Conservation (phyloP, 306 rosid genomes). For the Glycyrrhiza uralensis region DNA sequence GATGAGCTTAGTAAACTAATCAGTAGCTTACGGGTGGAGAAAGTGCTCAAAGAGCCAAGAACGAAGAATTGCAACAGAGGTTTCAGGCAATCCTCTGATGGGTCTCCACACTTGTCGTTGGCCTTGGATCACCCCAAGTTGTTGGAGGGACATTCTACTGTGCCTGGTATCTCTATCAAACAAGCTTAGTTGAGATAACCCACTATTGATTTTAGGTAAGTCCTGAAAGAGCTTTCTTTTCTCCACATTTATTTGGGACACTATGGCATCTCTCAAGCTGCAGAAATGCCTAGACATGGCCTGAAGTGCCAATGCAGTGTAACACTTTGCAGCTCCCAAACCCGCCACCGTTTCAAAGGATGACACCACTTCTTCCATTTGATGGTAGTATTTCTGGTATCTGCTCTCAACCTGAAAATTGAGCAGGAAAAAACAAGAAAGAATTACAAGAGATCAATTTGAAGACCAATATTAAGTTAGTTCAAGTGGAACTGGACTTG, state of each 20-base stretch:
- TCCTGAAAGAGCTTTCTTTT: slow-evolving; percentile 57
- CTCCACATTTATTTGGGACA: slow-evolving; percentile 52
- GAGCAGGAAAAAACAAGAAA: not conserved
- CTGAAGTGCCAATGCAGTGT: slow-evolving; percentile 75
- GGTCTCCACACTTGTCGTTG: slow-evolving; percentile 85
- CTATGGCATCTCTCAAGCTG: slow-evolving; percentile 64
- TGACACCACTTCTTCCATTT: slow-evolving; percentile 66
- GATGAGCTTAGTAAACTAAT: slow-evolving; percentile 18
- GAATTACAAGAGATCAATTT: not conserved
- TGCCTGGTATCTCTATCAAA: slow-evolving; percentile 54
- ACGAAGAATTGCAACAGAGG: slow-evolving; percentile 76
- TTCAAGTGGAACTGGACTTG: too few species aligned
- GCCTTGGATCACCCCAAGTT: slow-evolving; percentile 62
- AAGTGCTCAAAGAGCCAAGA: slow-evolving; percentile 89
- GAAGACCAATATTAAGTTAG: too few species aligned
- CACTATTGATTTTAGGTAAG: slow-evolving; percentile 52
- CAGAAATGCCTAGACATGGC: slow-evolving; percentile 89
- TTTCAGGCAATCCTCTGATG: slow-evolving; percentile 81
- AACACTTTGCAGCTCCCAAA: slow-evolving; percentile 63
- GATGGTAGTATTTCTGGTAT: slow-evolving; percentile 68
- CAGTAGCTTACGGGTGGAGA: slow-evolving; percentile 72
- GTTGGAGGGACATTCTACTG: slow-evolving; percentile 56
- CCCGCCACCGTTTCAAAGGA: slow-evolving; percentile 76
- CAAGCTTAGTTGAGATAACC: slow-evolving; percentile 63
- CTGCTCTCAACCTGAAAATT: slow-evolving; percentile 66